Base-by-base conservation (phyloP, 345 rosid genomes). In the Mercurialis annua region DNA sequence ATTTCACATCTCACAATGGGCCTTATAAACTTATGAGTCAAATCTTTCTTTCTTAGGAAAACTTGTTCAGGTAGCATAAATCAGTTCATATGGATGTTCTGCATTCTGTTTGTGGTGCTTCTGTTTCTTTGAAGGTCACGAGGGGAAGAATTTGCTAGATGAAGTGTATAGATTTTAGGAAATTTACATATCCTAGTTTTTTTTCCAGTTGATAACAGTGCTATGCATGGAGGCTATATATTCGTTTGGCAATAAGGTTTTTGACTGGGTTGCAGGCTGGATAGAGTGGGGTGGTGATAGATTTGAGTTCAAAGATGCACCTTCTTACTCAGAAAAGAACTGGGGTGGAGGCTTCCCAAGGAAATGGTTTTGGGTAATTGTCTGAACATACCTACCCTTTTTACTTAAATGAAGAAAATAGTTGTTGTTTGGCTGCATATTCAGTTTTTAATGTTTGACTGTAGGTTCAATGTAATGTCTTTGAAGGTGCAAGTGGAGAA, bases 341-440 rank as follows among this genome's bases (percentile, higher is more conserved):
- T 93, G 98, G 98, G 97, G 98, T 76, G 96, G 87, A 72, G 96
- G 82, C 71, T 93, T 93, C 80, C 98, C 97, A 57, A 87, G 94
- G 75, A 93, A 87, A 77, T 93, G 98, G 98, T 93, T 90, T 79
- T 93, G 98, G 98, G 98, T 93, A 83, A 58, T 60, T 59, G n/a
- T 66, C 47, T 68, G 57, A 36, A 52, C 3, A 48, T 16, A 24
- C 23, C 55, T 10, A 34, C 33, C 50, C 72, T n/a, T 27, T 44
- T 44, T 29, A 16, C 5, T 2, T 16, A 24, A 31, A 7, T 5
- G 51, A 30, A 23, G 24, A 15, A 34, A 68, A 59, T 5, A 21
- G 16, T 10, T 11, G 40, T 8, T 24, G 21, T 6, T 31, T 16
- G 6, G 47, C 33, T 66, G 58, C 6, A 33, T 57, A 21, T 46